These are phyloP conservation scores for Quercus berberidifolia DNA, from an alignment of 306 rosid species.

Conservation along the genomic window DNA sequence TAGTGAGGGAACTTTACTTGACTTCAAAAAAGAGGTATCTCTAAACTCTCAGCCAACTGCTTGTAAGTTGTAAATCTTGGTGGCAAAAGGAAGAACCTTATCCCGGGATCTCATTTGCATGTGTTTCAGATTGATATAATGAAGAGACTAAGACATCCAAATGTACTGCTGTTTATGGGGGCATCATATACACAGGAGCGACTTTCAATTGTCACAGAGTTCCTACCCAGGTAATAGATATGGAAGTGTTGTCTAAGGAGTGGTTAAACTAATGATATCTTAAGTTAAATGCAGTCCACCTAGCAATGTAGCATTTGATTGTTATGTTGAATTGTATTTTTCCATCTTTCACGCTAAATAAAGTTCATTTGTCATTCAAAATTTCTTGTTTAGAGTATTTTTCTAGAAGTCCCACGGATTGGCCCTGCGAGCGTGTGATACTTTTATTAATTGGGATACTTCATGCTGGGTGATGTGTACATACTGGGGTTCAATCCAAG, in stretches of 20 bases:
- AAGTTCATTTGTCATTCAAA: background rate
- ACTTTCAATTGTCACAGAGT: slow-evolving; percentile 74
- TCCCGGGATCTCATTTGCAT: slow-evolving; percentile 10
- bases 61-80: background rate
- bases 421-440: background rate
- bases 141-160: slow-evolving; percentile 86
- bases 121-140: slow-evolving; percentile 65
- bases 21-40: slow-evolving; percentile 64
- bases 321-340: background rate
- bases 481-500: slow-evolving; percentile 5
- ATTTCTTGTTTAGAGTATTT: slow-evolving; percentile 7
- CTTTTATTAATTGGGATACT: background rate
- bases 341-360: background rate
- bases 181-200: slow-evolving; percentile 63
- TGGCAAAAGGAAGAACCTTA: slow-evolving; percentile 19
- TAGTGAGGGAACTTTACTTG: slow-evolving; percentile 40
- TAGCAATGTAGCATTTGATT: background rate
- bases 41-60: background rate
- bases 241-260: background rate
- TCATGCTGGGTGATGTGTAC: background rate
- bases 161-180: slow-evolving; percentile 82
- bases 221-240: slow-evolving; percentile 60
- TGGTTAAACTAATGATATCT: background rate
- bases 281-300: background rate
- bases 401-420: background rate